phyloP scores from a whole-genome alignment of 805 yeast genomes.

The Candida taoyuanica region DNA sequence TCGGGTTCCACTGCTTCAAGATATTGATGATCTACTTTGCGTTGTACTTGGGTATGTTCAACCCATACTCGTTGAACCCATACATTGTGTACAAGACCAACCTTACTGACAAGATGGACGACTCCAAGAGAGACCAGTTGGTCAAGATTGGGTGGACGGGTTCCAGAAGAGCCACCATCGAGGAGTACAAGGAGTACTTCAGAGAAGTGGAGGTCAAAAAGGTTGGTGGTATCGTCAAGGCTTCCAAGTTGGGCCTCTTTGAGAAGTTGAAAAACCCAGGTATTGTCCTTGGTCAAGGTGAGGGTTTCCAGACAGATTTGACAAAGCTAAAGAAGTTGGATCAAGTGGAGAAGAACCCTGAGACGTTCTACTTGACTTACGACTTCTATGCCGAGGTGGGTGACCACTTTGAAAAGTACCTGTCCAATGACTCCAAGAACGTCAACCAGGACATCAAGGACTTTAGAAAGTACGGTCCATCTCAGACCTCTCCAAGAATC shows the following conservation, averaged over 20 bases:
- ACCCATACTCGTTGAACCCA: slow-evolving; percentile 60
- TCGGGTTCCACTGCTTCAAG: slow-evolving; percentile 68
- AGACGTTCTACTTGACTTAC: slow-evolving; percentile 50
- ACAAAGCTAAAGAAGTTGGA: slow-evolving; percentile 35
- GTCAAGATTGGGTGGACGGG: slow-evolving; percentile 92
- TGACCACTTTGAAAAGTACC: slow-evolving; percentile 38
- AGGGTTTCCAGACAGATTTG: slow-evolving; percentile 65
- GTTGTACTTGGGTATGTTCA: slow-evolving; percentile 67
- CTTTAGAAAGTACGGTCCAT: slow-evolving; percentile 64
- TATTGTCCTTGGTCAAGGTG: slow-evolving; percentile 62
- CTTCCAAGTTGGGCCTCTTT: slow-evolving; percentile 70
- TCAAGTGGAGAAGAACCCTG: slow-evolving; percentile 34
- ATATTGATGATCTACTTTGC: slow-evolving; percentile 48
- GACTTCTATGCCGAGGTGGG: slow-evolving; percentile 52
- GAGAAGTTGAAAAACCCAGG: slow-evolving; percentile 55
- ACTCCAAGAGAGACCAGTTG: slow-evolving; percentile 38
- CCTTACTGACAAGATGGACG: slow-evolving; percentile 32
- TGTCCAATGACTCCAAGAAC: slow-evolving; percentile 30
- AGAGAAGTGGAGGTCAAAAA: slow-evolving; percentile 58
- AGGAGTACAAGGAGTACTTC: slow-evolving; percentile 66
- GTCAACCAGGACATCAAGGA: slow-evolving; percentile 47
- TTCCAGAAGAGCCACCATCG: slow-evolving; percentile 63
- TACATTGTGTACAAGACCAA: slow-evolving; percentile 28
- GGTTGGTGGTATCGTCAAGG: slow-evolving; percentile 72
- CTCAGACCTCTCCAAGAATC: slow-evolving; percentile 41